Evolutionary conservation across 805 yeast genomes (phyloP), one percentile per base, ranked within the genome.

Genomic region (Wickerhamomyces rabaulensis): DNA sequence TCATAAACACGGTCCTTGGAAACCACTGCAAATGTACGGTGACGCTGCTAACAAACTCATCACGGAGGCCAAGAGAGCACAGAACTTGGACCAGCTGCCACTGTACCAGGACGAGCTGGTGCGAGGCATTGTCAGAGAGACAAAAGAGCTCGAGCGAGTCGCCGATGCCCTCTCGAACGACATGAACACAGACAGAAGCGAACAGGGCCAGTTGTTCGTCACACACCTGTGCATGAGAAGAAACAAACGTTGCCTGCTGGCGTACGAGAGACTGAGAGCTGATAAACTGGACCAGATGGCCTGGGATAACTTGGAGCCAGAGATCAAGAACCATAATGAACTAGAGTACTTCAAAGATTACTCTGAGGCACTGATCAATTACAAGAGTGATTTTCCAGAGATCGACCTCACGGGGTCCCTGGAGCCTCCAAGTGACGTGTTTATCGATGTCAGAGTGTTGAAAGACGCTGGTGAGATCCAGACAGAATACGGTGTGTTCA

Each of bases 381-480:
- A 84, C 66, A 91, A 88, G 60, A 87, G 94, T 9, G 77, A 78
- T 4, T 80, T 88, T 66, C 76, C 87, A 0, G 97, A 90, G 53
- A 67, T 92, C 16, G 99, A 94, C 59, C 67, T 94, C 22, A 79
- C 92, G 25, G 98, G 97, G 0, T 80, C 87, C n/a, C 61, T 94
- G 54, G 87, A 78, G 20, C 99, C 99, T 0, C 98, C 99, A 1
- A 78, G 77, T 33, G 95, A 89, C 54, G 86, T 94, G 25, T 94
- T 92, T 56, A 87, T 92, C 9, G 99, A 92, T 59, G 98, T 94
- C 5, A 71, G 99, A 48, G 98, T 92, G 8, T 66, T 92, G 43
- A 86, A 86, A 62, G 95, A 92, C 58, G 97, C 96, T 0, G 99
- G 99, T 2, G 98, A 94, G 61, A 89, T 92, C 31, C 97, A 91